Evolutionary conservation across 2,329 filamentous ascomycete genomes (phyloP), one percentile per base, ranked within the genome.

Genomic region (Fusarium sp.): DNA sequence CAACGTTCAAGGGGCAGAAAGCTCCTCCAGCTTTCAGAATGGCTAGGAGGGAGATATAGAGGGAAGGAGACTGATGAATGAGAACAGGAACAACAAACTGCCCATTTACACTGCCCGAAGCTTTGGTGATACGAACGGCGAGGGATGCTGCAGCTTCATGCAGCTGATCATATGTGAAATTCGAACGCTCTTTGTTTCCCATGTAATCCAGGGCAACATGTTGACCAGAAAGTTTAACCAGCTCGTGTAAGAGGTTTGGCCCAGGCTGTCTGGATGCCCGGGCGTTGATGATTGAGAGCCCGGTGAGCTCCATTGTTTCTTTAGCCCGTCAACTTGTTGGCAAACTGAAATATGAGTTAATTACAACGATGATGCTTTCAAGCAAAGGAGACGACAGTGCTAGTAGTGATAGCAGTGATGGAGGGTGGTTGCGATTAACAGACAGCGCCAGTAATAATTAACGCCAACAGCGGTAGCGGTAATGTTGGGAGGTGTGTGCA

Each of bases 1-100:
- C 94, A 51, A 92, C 84, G 65, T 91, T 91, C 59, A 98, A 82
- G 0, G 94, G 94, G 71, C 94, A 97, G 74, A 97, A 97, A 0
- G 93, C 93, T 37, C 88, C 92, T 9, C 94, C 94, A 14, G 90
- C 90, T 78, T 94, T 94, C 48, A 97, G 83, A 56, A 95, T 88
- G 6, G 91, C 94, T 46, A 97, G 79, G 67, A 93, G 87, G 2
- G 92, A 85, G 60, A 96, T 85, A 79, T 97, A 97, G 25, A 98
- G 84, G 48, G 90, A 86, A 12, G 91, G 88, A 16, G 88, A 92
- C 80, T 97, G 94, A 4, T 91, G 90, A 18, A 97, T 80, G 22
- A 97, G 85, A 4, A 97, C 82, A 0, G 94, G 94, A 40, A 97
- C 85, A 37, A 97, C 80, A 18, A 85, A 78, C 49, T 83, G 81